phyloP scores from a whole-genome alignment of 2,329 filamentous ascomycete genomes.

The Phialemoniopsis sp. region DNA sequence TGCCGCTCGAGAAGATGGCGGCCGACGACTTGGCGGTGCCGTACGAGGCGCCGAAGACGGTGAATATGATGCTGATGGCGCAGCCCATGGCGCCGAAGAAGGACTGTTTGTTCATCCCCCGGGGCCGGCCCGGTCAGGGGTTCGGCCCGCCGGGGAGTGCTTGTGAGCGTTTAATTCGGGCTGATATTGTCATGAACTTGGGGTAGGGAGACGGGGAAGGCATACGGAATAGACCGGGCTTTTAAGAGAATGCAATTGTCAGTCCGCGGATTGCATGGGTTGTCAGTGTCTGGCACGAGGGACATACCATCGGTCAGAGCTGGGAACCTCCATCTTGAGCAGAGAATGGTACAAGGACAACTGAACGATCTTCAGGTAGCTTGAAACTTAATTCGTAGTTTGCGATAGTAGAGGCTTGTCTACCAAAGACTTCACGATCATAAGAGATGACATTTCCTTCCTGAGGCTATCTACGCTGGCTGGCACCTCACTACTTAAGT shows the following conservation, averaged over 20 bases:
- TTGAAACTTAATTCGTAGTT: no score
- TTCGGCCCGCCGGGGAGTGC: conserved; percentile 2
- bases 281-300: conserved; percentile 1
- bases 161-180: background rate
- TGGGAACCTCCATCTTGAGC: background rate
- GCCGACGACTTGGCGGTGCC: conserved; percentile 98
- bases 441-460: no score
- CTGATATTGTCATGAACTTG: background rate
- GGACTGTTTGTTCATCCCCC: conserved; percentile 40
- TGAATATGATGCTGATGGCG: conserved; percentile 54
- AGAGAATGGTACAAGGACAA: no score
- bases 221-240: conserved; percentile 42
- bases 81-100: conserved; percentile 98
- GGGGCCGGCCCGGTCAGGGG: no score
- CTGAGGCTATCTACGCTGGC: no score
- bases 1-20: conserved; percentile 95
- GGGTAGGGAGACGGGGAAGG: conserved; percentile 3
- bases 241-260: conserved; percentile 1
- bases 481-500: no score
- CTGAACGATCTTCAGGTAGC: no score
- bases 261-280: background rate
- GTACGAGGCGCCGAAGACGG: conserved; percentile 73
- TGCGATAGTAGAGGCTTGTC: no score
- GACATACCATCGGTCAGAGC: background rate
- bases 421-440: no score